Conservation (phyloP, 495 filamentous ascomycete genomes). For the Penicillium pulvis region DNA sequence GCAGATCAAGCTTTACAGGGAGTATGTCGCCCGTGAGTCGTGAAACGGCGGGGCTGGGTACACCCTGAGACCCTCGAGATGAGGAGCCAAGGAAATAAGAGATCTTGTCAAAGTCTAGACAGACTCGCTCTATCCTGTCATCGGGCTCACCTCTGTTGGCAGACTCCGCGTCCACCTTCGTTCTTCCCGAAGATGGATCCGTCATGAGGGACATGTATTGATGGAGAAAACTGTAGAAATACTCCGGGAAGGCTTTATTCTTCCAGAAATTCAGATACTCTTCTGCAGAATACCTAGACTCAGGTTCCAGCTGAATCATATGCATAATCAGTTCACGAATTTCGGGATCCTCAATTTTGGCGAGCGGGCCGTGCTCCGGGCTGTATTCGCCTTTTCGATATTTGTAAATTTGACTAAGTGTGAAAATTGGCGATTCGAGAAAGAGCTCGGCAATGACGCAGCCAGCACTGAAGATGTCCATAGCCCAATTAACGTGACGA, state of each 20-base stretch:
- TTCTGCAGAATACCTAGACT: conserved; percentile 89
- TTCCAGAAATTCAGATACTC: conserved; percentile 94
- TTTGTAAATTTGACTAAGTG: conserved; percentile 88
- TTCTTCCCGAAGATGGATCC: conserved; percentile 80
- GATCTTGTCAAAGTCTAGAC: conserved; percentile 96
- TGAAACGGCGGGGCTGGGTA: conserved; percentile 24
- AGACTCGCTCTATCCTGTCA: conserved; percentile 89
- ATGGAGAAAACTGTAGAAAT: conserved; percentile 96
- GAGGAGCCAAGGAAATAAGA: conserved; percentile 77
- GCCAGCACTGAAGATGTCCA: conserved; percentile 98
- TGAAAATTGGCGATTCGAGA: conserved; percentile 93
- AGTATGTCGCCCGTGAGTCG: conserved; percentile 49
- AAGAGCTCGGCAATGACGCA: conserved; percentile 98
- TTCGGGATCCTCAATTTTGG: conserved; percentile 83
- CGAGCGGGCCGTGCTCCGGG: conserved; percentile 74
- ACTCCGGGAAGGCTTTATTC: conserved; percentile 87
- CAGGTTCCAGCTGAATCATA: conserved; percentile 93
- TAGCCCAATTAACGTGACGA: conserved; percentile 79
- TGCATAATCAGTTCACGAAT: conserved; percentile 85
- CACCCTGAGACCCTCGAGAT: conserved; percentile 21
- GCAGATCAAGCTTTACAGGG: conserved; percentile 87
- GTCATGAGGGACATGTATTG: conserved; percentile 97
- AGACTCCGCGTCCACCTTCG: conserved; percentile 59
- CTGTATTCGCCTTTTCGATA: conserved; percentile 93
- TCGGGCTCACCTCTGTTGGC: conserved; percentile 80